A percentile compares a stretch with the other conserved stretches of the same genome.
Conservation (phyloP, 164 flowering plant species). For the Echeveria elegans region DNA sequence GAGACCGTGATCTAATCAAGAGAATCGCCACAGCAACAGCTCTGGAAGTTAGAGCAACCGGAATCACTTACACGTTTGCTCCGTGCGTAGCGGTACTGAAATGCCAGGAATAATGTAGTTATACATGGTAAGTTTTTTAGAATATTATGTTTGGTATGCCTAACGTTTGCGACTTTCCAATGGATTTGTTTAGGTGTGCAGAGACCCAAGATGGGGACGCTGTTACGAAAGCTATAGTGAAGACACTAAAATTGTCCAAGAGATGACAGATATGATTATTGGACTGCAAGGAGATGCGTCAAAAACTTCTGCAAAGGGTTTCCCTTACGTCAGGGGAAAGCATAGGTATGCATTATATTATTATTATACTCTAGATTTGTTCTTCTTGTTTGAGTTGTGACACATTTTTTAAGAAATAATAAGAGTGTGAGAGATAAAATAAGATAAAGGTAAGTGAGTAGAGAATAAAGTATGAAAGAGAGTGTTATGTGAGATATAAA, state of each 20-base stretch:
- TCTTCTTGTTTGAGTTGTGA: too few species aligned
- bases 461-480: too few species aligned
- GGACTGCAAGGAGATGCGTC: slow-evolving; percentile 9
- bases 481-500: too few species aligned
- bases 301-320: not conserved
- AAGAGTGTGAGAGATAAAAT: too few species aligned
- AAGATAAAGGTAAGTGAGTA: too few species aligned
- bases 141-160: not conserved
- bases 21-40: slow-evolving; percentile 13
- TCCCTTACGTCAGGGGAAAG: not conserved
- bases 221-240: slow-evolving; percentile 22
- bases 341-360: too few species aligned
- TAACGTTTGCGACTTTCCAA: not conserved
- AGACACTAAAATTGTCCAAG: slow-evolving; percentile 13
- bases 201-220: slow-evolving; percentile 24
- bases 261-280: slow-evolving; percentile 10
- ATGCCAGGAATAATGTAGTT: too few species aligned
- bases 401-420: too few species aligned
- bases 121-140: too few species aligned
- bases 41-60: slow-evolving; percentile 13
- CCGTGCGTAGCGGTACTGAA: slow-evolving; percentile 19
- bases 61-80: slow-evolving; percentile 17
- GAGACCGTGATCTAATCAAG: slow-evolving; percentile 14
- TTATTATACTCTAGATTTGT: too few species aligned
- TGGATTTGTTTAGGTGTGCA: slow-evolving; percentile 12